Evolutionary conservation across 306 rosid genomes (phyloP), one percentile per base, ranked within the genome.

Genomic region (Vachellia collinsii): DNA sequence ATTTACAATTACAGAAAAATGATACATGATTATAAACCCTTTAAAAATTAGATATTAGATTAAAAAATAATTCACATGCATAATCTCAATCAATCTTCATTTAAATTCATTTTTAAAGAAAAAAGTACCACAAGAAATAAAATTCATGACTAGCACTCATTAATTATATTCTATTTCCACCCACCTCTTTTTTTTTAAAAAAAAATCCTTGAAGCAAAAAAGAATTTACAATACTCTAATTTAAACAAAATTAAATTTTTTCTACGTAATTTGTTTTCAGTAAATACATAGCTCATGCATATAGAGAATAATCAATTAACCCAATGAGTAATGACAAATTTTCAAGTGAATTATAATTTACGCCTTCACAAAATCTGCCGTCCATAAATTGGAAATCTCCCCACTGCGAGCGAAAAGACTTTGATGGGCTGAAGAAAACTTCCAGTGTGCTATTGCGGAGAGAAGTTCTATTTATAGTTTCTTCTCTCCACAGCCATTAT

Each of bases 381-480:
- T 12, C 66, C 36, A 53, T 34, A 17, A 25, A 48, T 20, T 1
- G 39, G 51, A 41, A 64, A 44, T 37, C 38, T 29, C 23, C 43
- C 46, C 29, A 22, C 5, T 0, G 48, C 44, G 0, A 1, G 43
- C 6, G 39, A 11, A 29, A 0, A 3, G 8, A 17, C 1, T 20
- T 80, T 66, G 71, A 80, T 77, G 81, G 85, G 85, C 82, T 77
- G 83, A 85, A 29, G 34, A 29, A 29, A 74, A 16, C 22, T 20
- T 11, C 13, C 47, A 44, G 8, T 20, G 19, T 48, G 61, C 20
- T 66, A 43, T 36, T 6, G 34, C 42, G 85, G 39, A 63, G 80
- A 72, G 86, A 75, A 62, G 65, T 44, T 74, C 1, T 47, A 0
- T 47, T 6, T 41, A 37, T 72, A 56, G 80, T 23, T 23, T 59